Base-by-base conservation (phyloP, 2,329 filamentous ascomycete species). In the Diaporthe aspalathi region DNA sequence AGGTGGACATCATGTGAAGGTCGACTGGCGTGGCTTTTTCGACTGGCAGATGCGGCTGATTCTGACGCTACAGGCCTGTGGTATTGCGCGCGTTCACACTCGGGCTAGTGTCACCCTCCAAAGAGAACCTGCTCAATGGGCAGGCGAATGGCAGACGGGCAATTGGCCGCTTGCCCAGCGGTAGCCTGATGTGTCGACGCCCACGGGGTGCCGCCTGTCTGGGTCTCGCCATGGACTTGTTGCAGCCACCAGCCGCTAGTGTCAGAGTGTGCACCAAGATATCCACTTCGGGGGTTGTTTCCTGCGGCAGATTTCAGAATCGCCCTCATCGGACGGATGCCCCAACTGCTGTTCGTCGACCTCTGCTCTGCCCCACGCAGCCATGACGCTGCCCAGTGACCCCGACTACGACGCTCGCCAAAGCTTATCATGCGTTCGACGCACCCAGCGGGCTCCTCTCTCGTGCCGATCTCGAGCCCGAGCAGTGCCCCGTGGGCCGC, bases 31-130 rank as follows among this genome's bases (percentile, higher is more conserved):
- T 35, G 32, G 5, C 12, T 49, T 72, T 60, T 40, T 11, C 12
- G 12, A 20, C 22, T 54, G 67, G 67, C 35, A 67, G 53, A 72
- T 72, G 70, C 70, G 70, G 70, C 70, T 70, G 70, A 60, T 70
- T 50, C 50, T 60, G 32, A 57, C 29, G 47, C 53, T 40, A 50
- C 16, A 38, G 60, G 29, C 29, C 60, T 20, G 27, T 65, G n/a
- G 60, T 24, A 65, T 50, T 45, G 57, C 57, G 57, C 60, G 35
- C 29, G 60, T 45, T 5, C 29, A 45, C 50, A 27, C 60, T 14
- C 29, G 27, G 60, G 60, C 38, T 35, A 62, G 43, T 65, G 60
- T 35, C 60, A 65, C 60, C 60, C 45, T 50, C 45, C 45, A 50
- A n/a, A 6, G 6, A 63, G 60, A 65, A 65, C 12, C 60, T 65